Evolutionary conservation across 345 rosid species (phyloP), one percentile per base, ranked within the genome.

Genomic region (Citrus inodora): DNA sequence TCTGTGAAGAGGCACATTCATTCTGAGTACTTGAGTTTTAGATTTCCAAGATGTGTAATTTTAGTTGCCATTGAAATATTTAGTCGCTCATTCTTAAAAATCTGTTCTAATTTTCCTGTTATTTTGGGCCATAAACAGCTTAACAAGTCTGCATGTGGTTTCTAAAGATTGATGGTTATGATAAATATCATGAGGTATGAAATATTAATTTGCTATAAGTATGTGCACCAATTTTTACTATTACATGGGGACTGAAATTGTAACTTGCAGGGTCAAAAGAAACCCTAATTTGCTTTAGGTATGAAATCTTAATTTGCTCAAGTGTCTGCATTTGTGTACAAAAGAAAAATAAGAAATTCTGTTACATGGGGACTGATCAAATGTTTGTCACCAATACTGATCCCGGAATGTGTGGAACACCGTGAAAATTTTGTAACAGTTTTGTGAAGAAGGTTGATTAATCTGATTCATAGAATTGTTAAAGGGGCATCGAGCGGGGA

Each of bases 11-110:
- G 92, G 80, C 96, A 94, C 78, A 94, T 97, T 69, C 98, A 97
- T 86, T 93, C 95, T 37, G 71, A 97, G 91, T 90, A 94, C 96
- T 4, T 92, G 98, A 35, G 93, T 97, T 83, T 90, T 94, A 74
- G 99, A 97, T 88, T 98, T 97, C 60, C 99, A 97, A 64, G 98
- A 97, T 71, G 98, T 97, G 94, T 97, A 86, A 80, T 87, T 68
- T n/a, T 51, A 27, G 68, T 28, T 74, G 74, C 64, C 17, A 76
- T 10, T 35, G 38, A 37, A 75, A 27, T n/a, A 0, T 63, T 4
- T 73, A n/a, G 19, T 30, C 6, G 9, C 6, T 38, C 65, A 48
- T 63, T 38, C 28, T 6, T 7, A 46, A 17, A 17, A 17, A 38
- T 55, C 62, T 21, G 35, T 67, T 67, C 72, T 79, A 13, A 48